These are phyloP conservation scores for Pichia sp. DNA, from an alignment of 1,139 yeast species.

Conservation along the genomic window DNA sequence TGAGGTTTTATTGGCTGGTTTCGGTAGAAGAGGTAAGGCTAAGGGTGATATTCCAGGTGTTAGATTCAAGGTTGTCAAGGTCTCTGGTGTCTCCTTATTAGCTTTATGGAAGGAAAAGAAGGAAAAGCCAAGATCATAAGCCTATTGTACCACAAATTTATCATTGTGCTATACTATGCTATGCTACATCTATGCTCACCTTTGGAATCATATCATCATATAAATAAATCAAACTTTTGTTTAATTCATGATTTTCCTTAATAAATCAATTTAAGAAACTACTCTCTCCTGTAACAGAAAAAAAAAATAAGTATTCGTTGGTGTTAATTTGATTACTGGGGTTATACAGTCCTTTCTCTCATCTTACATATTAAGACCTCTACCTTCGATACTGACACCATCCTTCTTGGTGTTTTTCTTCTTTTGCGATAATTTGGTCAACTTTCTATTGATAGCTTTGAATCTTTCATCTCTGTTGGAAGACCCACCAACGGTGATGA, in stretches of 20 bases:
- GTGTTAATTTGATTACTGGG: too few relatives aligned
- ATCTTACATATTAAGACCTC: constrained; percentile 36
- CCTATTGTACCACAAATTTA: too few relatives aligned
- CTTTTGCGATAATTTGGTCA: constrained; percentile 38
- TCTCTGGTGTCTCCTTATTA: constrained; percentile 98
- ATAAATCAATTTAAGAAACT: too few relatives aligned
- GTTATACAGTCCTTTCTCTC: not conserved
- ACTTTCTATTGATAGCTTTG: constrained; percentile 57
- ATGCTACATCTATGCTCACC: too few relatives aligned
- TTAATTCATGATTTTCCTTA: too few relatives aligned
- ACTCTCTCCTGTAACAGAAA: too few relatives aligned
- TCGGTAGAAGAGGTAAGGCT: constrained; percentile 99
- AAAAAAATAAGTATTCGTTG: too few relatives aligned
- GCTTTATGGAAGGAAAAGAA: constrained; percentile 99
- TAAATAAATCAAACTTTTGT: too few relatives aligned
- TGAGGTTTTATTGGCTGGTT: constrained; percentile 99
- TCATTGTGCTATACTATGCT: too few relatives aligned
- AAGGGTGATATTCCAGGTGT: constrained; percentile 99
- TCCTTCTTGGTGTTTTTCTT: constrained; percentile 43
- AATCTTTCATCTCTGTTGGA: constrained; percentile 65
- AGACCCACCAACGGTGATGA: constrained; percentile 40
- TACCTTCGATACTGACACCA: constrained; percentile 80
- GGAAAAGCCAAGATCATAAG: constrained; percentile 99
- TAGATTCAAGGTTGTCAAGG: constrained; percentile 99
- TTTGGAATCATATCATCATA: too few relatives aligned